Evolutionary conservation across 352 stramenopile species (phyloP).

Genomic region (Globisporangium apiculatum): DNA sequence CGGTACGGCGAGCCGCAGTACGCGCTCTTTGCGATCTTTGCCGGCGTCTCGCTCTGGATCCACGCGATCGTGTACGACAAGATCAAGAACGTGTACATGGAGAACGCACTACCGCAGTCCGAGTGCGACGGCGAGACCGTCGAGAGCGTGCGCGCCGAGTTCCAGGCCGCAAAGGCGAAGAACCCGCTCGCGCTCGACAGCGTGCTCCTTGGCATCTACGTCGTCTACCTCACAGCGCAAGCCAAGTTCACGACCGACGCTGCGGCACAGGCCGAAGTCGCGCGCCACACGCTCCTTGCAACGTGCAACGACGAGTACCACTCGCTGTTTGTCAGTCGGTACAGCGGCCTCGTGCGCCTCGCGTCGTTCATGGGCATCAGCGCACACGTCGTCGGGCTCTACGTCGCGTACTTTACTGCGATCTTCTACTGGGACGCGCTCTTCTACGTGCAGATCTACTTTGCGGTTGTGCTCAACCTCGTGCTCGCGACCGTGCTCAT

Average conservation of each 20-base stretch:
- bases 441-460: constrained; percentile 76
- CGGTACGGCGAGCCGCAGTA: constrained; percentile 47
- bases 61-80: constrained; percentile 84
- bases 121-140: constrained; percentile 77
- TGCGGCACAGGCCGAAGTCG: constrained; percentile 45
- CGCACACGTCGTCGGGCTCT: constrained; percentile 63
- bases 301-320: constrained; percentile 65
- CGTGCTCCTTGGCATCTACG: constrained; percentile 70
- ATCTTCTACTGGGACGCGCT: constrained; percentile 73
- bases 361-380: constrained; percentile 82
- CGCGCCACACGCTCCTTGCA: constrained; percentile 46
- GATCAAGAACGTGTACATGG: constrained; percentile 86
- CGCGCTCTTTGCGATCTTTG: constrained; percentile 41
- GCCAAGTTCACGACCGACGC: constrained; percentile 59
- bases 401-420: constrained; percentile 58
- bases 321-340: constrained; percentile 44
- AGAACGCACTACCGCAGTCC: constrained; percentile 70
- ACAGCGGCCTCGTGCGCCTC: constrained; percentile 50
- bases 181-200: constrained; percentile 55
- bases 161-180: constrained; percentile 51
- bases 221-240: constrained; percentile 65
- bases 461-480: constrained; percentile 56
- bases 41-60: constrained; percentile 67
- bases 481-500: constrained; percentile 44
- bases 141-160: constrained; percentile 72